Evolutionary conservation across 164 flowering plant species (phyloP), one percentile per base, ranked within the genome.

Genomic region (Sextonia rubra): DNA sequence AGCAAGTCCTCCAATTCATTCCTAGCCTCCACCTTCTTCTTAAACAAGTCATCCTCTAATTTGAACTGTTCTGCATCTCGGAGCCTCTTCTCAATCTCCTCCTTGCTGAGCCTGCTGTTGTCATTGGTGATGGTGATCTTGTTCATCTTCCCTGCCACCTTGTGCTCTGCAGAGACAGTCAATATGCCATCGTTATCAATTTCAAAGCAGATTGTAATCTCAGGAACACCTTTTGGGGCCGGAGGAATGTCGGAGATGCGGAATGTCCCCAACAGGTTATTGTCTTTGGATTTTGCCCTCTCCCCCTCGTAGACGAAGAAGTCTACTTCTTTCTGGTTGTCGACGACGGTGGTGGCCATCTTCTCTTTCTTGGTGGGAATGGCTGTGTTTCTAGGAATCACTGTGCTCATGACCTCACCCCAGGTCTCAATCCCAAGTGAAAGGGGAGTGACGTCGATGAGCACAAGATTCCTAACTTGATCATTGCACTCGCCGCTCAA

Each of bases 141-240:
- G n/a, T n/a, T n/a, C n/a, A n/a, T 87, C 80, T 86, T 87, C 1
- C 89, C 89, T 0, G 87, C 86, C n/a, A 89, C 86, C 75, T 87
- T 87, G 79, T 86, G 89, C 85, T 87, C 91, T 0, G 89, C 91
- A 56, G 91, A 86, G 18, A 87, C 91, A 58, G 86, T 86, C 72
- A 87, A 64, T 72, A 84, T 85, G 69, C 88, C 87, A 44, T 86
- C 83, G 15, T 83, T 84, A 71, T 85, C 88, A 62, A 85, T 83
- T 83, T 86, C n/a, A 23, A 85, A 85, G 79, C 86, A 85, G 22
- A 85, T 86, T 0, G 83, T 82, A 69, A 85, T 85, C n/a, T n/a
- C n/a, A 2, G 88, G 88, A 49, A 86, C 88, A 63, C 88, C 88
- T 64, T 86, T 74, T 2, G 90, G 88, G 32, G 88, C 88, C 8